Conservation (phyloP, 1,284 basidiomycete genomes). For the Austroboletus rostrupii region DNA sequence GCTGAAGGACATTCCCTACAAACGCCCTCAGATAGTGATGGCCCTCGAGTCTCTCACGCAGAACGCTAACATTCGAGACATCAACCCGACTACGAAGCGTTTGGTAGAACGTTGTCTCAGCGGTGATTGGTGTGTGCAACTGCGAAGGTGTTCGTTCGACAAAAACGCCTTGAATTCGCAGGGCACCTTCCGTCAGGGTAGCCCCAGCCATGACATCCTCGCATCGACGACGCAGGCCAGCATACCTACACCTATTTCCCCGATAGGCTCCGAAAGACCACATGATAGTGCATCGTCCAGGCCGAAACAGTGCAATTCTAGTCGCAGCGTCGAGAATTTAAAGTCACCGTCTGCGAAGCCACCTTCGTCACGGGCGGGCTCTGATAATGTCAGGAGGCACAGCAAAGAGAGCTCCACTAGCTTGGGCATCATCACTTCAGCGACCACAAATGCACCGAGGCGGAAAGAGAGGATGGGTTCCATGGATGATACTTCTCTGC, state of each 20-base stretch:
- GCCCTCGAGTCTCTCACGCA: constrained; percentile 78
- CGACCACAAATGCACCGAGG: constrained; percentile 23
- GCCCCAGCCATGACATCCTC: constrained; percentile 43
- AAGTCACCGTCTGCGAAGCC: constrained; percentile 20
- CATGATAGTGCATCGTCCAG: constrained; percentile 25
- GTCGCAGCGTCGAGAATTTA: constrained; percentile 59
- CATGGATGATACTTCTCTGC: constrained; percentile 25
- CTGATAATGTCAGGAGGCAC: constrained; percentile 38
- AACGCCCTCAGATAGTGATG: constrained; percentile 84
- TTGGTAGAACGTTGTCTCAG: constrained; percentile 89
- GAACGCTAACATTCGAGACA: constrained; percentile 74
- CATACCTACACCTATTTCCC: constrained; percentile 22
- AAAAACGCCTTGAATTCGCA: constrained; percentile 28
- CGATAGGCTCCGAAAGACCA: constrained; percentile 32
- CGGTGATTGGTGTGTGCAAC: constrained; percentile 83
- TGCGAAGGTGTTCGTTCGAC: constrained; percentile 39
- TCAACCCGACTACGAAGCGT: constrained; percentile 83
- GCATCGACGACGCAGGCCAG: constrained; percentile 30
- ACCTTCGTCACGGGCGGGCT: constrained; percentile 32
- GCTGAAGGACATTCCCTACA: constrained; percentile 81
- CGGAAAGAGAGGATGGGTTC: constrained; percentile 33
- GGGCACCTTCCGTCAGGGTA: constrained; percentile 28
- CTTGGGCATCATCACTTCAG: constrained; percentile 41
- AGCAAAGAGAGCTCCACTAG: constrained; percentile 53
- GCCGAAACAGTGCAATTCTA: constrained; percentile 47